Conservation (phyloP, 2,329 filamentous ascomycete genomes). For the Rutstroemia sydowiana region DNA sequence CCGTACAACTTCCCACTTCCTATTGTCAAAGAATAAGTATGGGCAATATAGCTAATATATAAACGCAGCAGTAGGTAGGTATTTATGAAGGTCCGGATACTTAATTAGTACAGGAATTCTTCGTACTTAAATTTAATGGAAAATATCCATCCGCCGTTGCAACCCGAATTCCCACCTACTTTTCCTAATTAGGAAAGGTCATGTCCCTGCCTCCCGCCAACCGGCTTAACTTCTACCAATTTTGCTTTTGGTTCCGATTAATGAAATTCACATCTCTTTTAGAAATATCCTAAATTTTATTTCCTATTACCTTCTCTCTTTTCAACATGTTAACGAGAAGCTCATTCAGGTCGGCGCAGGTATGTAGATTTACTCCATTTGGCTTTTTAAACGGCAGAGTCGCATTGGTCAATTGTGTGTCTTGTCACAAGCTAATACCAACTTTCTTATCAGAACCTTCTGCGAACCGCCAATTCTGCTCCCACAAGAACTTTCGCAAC, state of each 20-base stretch:
- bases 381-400: constrained; percentile 22
- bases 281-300: constrained; percentile 1
- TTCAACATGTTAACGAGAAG: constrained; percentile 29
- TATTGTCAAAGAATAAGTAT: no score
- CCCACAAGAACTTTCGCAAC: constrained; percentile 55
- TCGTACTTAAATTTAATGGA: no score
- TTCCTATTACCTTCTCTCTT: not conserved
- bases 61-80: no score
- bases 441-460: constrained; percentile 30
- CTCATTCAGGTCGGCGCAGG: constrained; percentile 38
- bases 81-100: no score
- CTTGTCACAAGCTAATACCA: constrained; percentile 10
- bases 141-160: no score
- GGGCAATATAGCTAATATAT: no score
- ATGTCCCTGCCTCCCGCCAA: not conserved
- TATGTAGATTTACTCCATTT: constrained; percentile 26
- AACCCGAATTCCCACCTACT: no score
- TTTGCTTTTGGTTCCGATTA: constrained; percentile 4
- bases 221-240: constrained; percentile 9
- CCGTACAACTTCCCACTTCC: no score
- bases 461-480: constrained; percentile 25
- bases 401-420: constrained; percentile 10
- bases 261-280: constrained; percentile 4
- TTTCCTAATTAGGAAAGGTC: constrained; percentile 7
- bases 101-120: no score